phyloP scores from a whole-genome alignment of 331 rosid species.

The Erythrophleum ivorense region DNA sequence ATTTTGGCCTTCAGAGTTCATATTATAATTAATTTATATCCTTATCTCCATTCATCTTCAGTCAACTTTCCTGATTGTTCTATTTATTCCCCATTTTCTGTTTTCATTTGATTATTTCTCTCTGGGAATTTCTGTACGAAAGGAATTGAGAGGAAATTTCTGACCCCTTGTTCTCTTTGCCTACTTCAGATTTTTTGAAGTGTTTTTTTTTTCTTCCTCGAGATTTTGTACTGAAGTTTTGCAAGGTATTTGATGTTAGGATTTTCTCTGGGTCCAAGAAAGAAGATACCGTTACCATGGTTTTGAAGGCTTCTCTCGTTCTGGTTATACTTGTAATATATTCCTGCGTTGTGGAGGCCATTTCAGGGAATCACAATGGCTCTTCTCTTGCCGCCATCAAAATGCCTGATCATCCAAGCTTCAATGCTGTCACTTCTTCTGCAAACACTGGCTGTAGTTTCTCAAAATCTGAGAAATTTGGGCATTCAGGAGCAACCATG shows the following conservation, averaged over 20 bases:
- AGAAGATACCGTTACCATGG: slow-evolving; percentile 48
- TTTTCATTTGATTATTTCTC: not conserved
- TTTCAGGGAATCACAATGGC: slow-evolving; percentile 49
- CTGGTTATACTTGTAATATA: slow-evolving; percentile 48
- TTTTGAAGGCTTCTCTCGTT: slow-evolving; percentile 40
- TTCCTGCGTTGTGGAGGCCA: slow-evolving; percentile 41
- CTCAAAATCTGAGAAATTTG: slow-evolving; percentile 42
- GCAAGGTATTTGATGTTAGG: slow-evolving; percentile 46
- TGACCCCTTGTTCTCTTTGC: slow-evolving; percentile 11
- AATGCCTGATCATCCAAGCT: slow-evolving; percentile 70
- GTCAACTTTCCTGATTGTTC: not conserved
- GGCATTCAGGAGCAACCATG: slow-evolving; percentile 38
- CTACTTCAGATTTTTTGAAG: slow-evolving; percentile 23
- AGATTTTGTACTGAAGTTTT: slow-evolving; percentile 16
- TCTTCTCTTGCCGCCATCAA: slow-evolving; percentile 74
- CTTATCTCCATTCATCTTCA: not conserved
- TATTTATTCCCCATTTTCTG: not conserved
- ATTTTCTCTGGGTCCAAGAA: slow-evolving; percentile 45
- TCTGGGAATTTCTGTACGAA: slow-evolving; percentile 27
- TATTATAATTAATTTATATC: not conserved
- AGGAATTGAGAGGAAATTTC: not conserved
- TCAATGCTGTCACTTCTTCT: slow-evolving; percentile 62
- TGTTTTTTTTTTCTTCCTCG: slow-evolving; percentile 27
- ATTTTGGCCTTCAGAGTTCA: slow-evolving; percentile 26
- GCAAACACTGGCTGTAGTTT: slow-evolving; percentile 60